Conservation (phyloP, 192 early-diverging fungal genomes). For the Coemansia sp. region DNA sequence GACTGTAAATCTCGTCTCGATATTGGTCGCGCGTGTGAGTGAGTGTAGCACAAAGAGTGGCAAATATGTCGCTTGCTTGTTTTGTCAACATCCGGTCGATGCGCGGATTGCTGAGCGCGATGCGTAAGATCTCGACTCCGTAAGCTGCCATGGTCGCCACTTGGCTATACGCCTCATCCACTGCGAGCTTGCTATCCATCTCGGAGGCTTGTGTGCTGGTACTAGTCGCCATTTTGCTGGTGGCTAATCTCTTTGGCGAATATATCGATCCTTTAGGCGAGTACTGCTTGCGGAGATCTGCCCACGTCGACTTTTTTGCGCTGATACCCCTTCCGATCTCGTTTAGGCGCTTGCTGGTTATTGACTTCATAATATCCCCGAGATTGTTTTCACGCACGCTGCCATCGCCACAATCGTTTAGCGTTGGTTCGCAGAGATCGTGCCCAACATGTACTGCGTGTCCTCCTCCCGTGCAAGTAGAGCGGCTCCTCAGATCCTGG, state of each 20-base stretch:
- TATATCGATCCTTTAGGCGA: neutral
- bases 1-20: neutral
- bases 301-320: neutral
- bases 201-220: neutral
- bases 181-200: neutral
- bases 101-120: neutral
- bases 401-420: neutral
- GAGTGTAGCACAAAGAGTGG: neutral
- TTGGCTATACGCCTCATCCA: neutral
- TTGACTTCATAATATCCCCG: neutral
- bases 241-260: neutral
- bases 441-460: neutral
- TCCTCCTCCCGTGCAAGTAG: neutral
- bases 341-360: neutral
- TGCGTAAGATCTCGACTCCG: neutral
- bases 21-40: neutral
- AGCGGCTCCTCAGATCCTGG: neutral
- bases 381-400: no score
- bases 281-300: neutral
- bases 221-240: neutral
- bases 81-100: neutral
- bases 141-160: neutral
- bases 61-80: neutral
- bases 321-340: neutral
- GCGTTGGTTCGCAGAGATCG: neutral